A percentile compares a stretch with the other conserved stretches of the same genome.
phyloP scores from a whole-genome alignment of 78 protist species.

The Planoprotostelium fungivorum region DNA sequence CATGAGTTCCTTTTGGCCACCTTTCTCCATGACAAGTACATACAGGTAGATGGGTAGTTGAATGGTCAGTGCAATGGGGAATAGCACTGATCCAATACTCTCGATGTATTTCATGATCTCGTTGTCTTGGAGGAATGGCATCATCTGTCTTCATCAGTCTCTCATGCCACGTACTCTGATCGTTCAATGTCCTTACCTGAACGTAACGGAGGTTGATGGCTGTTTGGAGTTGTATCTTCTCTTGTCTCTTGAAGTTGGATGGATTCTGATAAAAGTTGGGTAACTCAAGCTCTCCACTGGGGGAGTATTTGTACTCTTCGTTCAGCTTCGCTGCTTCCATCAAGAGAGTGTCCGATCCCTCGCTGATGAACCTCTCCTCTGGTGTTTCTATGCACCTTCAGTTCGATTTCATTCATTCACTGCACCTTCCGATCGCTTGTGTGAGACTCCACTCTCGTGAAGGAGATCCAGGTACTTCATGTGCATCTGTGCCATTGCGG shows the following conservation, averaged over 20 bases:
- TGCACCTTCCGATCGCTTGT: neutral
- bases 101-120: neutral
- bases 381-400: neutral
- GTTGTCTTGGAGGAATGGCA: neutral
- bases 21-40: slow-evolving; percentile 4
- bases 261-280: too few species aligned
- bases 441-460: neutral
- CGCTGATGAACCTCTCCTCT: neutral
- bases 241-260: too few species aligned
- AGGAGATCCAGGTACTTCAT: neutral
- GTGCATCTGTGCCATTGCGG: neutral
- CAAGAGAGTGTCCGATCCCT: too few species aligned
- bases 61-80: slow-evolving; percentile 7
- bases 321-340: too few species aligned
- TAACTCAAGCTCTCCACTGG: too few species aligned
- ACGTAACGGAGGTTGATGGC: neutral
- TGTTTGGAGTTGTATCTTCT: neutral
- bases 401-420: neutral
- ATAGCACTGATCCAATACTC: neutral
- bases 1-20: neutral
- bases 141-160: neutral
- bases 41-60: slow-evolving; percentile 13
- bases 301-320: neutral
- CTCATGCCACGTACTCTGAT: neutral
- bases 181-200: neutral